These are phyloP conservation scores for Ilex asprella DNA, from an alignment of 257 asterid species.

Conservation along the genomic window DNA sequence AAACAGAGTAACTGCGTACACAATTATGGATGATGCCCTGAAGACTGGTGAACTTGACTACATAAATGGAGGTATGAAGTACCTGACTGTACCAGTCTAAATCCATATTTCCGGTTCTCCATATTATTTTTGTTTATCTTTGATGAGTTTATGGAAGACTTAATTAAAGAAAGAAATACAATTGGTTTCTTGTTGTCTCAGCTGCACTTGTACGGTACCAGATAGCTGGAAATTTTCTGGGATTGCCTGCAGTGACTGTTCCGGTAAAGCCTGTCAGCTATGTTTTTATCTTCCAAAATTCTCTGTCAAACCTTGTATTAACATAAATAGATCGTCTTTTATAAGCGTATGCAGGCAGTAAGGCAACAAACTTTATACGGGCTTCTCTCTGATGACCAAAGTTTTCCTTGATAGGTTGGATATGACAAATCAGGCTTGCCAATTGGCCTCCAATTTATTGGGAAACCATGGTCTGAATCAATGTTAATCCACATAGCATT, in stretches of 20 bases:
- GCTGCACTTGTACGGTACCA: slow-evolving; percentile 86
- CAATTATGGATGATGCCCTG: slow-evolving; percentile 44
- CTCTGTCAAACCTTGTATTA: neutral
- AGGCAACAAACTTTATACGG: neutral
- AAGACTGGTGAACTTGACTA: slow-evolving; percentile 90
- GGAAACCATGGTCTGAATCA: slow-evolving; percentile 92
- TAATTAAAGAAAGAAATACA: too few relatives aligned
- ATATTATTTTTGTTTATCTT: too few relatives aligned
- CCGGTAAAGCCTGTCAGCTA: slow-evolving; percentile 47
- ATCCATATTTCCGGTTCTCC: too few relatives aligned
- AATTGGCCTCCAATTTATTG: slow-evolving; percentile 86
- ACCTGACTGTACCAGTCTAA: too few relatives aligned
- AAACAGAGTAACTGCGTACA: slow-evolving; percentile 74
- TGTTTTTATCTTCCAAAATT: neutral
- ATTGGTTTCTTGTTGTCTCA: slow-evolving; percentile 15
- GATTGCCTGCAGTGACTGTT: slow-evolving; percentile 80
- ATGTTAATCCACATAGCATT: slow-evolving; percentile 64
- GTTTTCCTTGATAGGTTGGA: slow-evolving; percentile 47
- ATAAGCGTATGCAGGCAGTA: too few relatives aligned
- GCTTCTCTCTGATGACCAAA: neutral
- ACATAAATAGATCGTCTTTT: too few relatives aligned
- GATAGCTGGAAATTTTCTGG: slow-evolving; percentile 87
- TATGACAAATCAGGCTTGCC: slow-evolving; percentile 70
- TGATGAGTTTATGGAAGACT: too few relatives aligned
- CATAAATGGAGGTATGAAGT: slow-evolving; percentile 74